A percentile compares a stretch with the other conserved stretches of the same genome.
Conservation (phyloP, 2,329 filamentous ascomycete species). For the Coleophoma eucalyptorum region DNA sequence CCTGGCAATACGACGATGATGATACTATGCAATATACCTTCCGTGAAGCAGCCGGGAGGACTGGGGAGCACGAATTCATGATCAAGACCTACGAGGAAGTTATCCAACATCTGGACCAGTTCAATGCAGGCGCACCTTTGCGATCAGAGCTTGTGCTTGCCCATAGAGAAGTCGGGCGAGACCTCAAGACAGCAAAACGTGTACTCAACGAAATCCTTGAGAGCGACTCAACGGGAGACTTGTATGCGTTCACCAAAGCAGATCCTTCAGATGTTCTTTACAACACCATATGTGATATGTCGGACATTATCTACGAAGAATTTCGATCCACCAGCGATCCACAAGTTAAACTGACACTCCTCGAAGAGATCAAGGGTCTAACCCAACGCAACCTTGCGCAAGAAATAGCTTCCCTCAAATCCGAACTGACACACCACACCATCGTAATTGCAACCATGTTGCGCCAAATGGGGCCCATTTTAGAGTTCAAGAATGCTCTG, state of each 20-base stretch:
- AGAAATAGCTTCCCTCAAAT: conserved; percentile 3
- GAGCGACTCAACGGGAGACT: too few species aligned
- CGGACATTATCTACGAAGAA: conserved; percentile 5
- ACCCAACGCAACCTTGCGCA: background rate
- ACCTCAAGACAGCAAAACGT: too few species aligned
- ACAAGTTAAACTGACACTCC: background rate
- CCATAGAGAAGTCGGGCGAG: too few species aligned
- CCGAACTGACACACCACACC: conserved; percentile 4
- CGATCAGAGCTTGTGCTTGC: too few species aligned
- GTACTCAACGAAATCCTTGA: too few species aligned
- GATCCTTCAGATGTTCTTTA: background rate
- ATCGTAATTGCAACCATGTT: conserved; percentile 14
- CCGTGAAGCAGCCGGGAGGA: background rate
- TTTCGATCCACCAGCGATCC: conserved; percentile 1
- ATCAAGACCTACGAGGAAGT: background rate
- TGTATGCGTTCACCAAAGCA: too few species aligned
- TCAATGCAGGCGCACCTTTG: background rate
- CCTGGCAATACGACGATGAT: background rate
- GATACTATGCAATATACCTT: background rate
- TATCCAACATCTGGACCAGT: background rate
- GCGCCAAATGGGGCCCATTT: conserved; percentile 8
- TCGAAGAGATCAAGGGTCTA: conserved; percentile 7
- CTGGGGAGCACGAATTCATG: background rate
- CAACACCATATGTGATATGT: background rate
- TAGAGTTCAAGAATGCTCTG: conserved; percentile 13